These are phyloP conservation scores for Niveomyces coronatus DNA, from an alignment of 2,329 filamentous ascomycete genomes.

Conservation along the genomic window DNA sequence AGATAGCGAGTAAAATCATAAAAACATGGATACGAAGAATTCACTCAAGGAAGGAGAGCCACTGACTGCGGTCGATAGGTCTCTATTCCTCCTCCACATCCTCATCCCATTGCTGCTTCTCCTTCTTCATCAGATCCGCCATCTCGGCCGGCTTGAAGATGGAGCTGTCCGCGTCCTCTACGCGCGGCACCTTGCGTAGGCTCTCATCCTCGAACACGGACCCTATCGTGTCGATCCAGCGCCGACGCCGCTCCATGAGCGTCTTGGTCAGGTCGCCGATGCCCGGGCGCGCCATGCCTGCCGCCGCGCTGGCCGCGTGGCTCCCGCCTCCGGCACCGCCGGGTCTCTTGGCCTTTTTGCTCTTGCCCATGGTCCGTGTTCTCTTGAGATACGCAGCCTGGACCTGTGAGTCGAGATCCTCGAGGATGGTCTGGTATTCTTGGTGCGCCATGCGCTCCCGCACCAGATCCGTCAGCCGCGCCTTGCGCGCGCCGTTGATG, in stretches of 20 bases:
- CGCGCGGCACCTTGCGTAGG: constrained; percentile 59
- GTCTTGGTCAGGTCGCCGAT: constrained; percentile 88
- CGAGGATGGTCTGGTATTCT: constrained; percentile 92
- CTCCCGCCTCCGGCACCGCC: constrained; percentile 66
- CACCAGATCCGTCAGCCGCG: constrained; percentile 74
- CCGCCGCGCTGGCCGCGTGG: constrained; percentile 42
- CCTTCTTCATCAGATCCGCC: constrained; percentile 61
- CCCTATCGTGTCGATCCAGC: constrained; percentile 87
- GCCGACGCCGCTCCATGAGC: constrained; percentile 79
- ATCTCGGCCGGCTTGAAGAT: constrained; percentile 69
- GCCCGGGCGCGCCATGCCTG: constrained; percentile 57
- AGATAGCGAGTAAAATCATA: no score
- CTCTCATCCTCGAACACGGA: constrained; percentile 82
- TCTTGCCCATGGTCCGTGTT: constrained; percentile 87
- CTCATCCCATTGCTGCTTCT: constrained; percentile 74
- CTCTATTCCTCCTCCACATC: constrained; percentile 57
- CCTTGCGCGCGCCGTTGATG: constrained; percentile 82
- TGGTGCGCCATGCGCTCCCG: constrained; percentile 92
- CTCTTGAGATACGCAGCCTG: constrained; percentile 93
- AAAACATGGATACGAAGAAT: no score
- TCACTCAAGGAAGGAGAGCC: no score
- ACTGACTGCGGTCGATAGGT: background rate
- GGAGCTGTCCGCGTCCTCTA: constrained; percentile 49
- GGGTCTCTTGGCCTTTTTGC: constrained; percentile 76
- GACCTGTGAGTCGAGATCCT: constrained; percentile 91